These are phyloP conservation scores for Pilatotrama ljubarskyi DNA, from an alignment of 768 basidiomycete species.

Conservation along the genomic window DNA sequence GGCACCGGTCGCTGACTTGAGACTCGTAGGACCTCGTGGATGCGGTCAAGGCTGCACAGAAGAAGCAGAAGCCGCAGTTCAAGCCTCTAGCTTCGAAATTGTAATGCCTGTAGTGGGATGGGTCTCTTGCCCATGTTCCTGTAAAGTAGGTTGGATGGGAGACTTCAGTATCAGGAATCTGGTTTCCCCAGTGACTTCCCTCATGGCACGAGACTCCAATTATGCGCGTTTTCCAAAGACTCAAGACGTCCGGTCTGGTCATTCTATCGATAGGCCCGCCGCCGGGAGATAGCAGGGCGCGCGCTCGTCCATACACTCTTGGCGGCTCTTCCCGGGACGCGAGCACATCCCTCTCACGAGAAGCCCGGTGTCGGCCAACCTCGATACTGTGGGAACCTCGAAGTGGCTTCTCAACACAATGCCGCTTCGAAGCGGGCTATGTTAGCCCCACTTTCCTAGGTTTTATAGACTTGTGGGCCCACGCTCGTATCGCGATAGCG, in stretches of 20 bases:
- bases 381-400: neutral
- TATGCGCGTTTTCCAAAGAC: too few species aligned
- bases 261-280: too few species aligned
- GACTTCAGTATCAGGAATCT: neutral
- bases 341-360: neutral
- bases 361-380: neutral
- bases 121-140: neutral
- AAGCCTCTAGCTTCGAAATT: constrained; percentile 17
- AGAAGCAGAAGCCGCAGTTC: constrained; percentile 23
- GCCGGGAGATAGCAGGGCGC: neutral
- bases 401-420: neutral
- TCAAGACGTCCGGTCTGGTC: too few species aligned
- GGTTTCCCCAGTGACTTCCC: too few species aligned
- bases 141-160: neutral
- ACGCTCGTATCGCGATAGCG: too few species aligned
- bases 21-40: constrained; percentile 20
- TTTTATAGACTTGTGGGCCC: too few species aligned
- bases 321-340: neutral
- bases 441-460: neutral
- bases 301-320: neutral
- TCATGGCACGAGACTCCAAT: too few species aligned
- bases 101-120: neutral
- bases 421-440: neutral
- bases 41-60: constrained; percentile 19
- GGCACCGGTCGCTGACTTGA: neutral